These are phyloP conservation scores for Epithele typhae DNA, from an alignment of 768 basidiomycete species.

Conservation along the genomic window DNA sequence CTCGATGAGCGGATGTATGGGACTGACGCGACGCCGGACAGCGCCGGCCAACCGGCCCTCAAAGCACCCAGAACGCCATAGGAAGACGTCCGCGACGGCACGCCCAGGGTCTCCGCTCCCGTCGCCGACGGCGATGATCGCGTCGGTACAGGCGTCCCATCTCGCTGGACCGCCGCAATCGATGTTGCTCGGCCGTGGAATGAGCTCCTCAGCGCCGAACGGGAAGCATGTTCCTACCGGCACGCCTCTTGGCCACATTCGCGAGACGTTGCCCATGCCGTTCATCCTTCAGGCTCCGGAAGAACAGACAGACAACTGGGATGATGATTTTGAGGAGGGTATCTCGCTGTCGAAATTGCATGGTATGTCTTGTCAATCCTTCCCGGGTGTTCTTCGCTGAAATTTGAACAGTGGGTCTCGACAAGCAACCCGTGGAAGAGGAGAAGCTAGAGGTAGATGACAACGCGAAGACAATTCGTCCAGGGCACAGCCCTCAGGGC, in stretches of 20 bases:
- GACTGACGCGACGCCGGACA: slow-evolving; percentile 22
- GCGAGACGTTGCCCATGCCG: slow-evolving; percentile 46
- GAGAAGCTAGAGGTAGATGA: slow-evolving; percentile 58
- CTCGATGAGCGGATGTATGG: neutral
- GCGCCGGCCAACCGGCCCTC: slow-evolving; percentile 65
- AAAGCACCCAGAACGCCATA: slow-evolving; percentile 49
- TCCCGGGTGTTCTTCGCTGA: no score
- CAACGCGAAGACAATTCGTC: slow-evolving; percentile 77
- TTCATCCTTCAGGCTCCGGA: slow-evolving; percentile 71
- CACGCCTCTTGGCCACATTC: slow-evolving; percentile 22
- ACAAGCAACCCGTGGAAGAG: slow-evolving; percentile 54
- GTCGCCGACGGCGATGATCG: slow-evolving; percentile 27
- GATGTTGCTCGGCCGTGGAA: slow-evolving; percentile 7
- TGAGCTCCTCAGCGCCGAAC: slow-evolving; percentile 10
- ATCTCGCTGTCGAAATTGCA: slow-evolving; percentile 85
- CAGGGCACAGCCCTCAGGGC: slow-evolving; percentile 62
- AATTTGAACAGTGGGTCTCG: slow-evolving; percentile 43
- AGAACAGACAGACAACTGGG: slow-evolving; percentile 95
- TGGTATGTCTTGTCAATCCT: slow-evolving; percentile 32
- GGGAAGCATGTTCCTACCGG: slow-evolving; percentile 16
- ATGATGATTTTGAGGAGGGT: slow-evolving; percentile 95
- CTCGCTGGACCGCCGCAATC: slow-evolving; percentile 9
- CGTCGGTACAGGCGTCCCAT: slow-evolving; percentile 15
- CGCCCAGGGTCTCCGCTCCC: slow-evolving; percentile 43
- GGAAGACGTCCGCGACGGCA: slow-evolving; percentile 24